Evolutionary conservation across 1,284 basidiomycete genomes (phyloP).

Genomic region (Trametes versicolor): DNA sequence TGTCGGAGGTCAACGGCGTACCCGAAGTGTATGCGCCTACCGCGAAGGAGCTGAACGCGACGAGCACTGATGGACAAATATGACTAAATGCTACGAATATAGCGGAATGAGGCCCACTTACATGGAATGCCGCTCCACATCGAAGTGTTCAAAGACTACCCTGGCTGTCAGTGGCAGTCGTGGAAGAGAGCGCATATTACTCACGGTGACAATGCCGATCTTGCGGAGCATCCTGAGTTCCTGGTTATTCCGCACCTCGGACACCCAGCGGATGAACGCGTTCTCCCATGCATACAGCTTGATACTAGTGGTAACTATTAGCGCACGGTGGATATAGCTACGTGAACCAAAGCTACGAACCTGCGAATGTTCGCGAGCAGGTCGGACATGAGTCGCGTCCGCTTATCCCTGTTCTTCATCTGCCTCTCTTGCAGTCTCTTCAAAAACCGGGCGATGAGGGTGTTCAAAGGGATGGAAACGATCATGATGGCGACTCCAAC

Average conservation of each 20-base stretch:
- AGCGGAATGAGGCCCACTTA: conserved; percentile 42
- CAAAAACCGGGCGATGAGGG: conserved; percentile 76
- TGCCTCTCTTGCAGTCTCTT: conserved; percentile 88
- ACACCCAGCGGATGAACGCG: conserved; percentile 81
- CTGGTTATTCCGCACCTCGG: conserved; percentile 84
- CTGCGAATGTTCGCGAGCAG: conserved; percentile 91
- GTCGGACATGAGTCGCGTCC: conserved; percentile 84
- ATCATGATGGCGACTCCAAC: conserved; percentile 95
- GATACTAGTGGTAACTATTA: conserved; percentile 55
- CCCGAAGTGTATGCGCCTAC: conserved; percentile 78
- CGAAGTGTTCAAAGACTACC: conserved; percentile 64
- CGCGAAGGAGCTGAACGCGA: conserved; percentile 91
- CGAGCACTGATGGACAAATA: conserved; percentile 59
- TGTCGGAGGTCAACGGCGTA: conserved; percentile 85
- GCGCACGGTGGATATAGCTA: not conserved
- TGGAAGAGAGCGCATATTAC: conserved; percentile 30
- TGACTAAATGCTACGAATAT: not conserved
- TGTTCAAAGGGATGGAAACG: conserved; percentile 83
- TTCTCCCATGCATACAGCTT: conserved; percentile 91
- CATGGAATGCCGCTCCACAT: conserved; percentile 76
- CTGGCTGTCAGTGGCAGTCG: not conserved
- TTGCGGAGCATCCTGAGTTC: conserved; percentile 86
- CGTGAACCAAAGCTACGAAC: conserved; percentile 43
- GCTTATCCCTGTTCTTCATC: conserved; percentile 90
- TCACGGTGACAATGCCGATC: conserved; percentile 79